A percentile compares a stretch with the other conserved stretches of the same genome.
These are phyloP conservation scores for Talaromyces marneffei DNA, from an alignment of 2,329 filamentous ascomycete genomes.

Conservation along the genomic window DNA sequence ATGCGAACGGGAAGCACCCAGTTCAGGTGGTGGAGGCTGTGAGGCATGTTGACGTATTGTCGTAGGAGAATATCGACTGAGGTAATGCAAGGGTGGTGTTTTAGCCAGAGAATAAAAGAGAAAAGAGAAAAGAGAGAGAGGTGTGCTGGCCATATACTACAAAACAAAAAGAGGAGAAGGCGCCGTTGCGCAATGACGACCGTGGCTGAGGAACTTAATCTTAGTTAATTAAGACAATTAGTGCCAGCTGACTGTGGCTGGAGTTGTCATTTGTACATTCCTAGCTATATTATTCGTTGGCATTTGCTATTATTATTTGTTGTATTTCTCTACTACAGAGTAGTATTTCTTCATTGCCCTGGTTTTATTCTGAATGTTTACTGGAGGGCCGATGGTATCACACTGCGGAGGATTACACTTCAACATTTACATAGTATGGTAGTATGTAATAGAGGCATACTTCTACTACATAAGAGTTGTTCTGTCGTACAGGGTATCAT, in stretches of 20 bases:
- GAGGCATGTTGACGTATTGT: conserved; percentile 3
- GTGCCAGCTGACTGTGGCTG: neutral
- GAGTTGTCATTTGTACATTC: neutral
- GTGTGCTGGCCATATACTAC: neutral
- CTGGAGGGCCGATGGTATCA: neutral
- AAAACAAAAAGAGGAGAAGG: neutral
- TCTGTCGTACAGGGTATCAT: neutral
- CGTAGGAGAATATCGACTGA: neutral
- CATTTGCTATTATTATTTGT: neutral
- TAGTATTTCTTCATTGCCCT: too few species aligned
- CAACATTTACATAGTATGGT: too few species aligned
- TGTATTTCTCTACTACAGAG: too few species aligned
- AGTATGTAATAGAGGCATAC: too few species aligned
- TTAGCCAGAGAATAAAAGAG: neutral
- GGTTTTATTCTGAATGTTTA: neutral
- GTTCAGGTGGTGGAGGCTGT: conserved; percentile 12
- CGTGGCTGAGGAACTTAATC: conserved; percentile 8
- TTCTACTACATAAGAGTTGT: too few species aligned
- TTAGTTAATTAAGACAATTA: neutral
- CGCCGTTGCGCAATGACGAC: conserved; percentile 1
- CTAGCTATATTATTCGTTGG: neutral
- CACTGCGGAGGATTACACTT: neutral
- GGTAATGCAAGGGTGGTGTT: too few species aligned
- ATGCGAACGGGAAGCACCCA: conserved; percentile 52
- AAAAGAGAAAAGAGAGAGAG: neutral